These are phyloP conservation scores for Tripterygium wilfordii DNA, from an alignment of 177 flowering plant species.

Conservation along the genomic window DNA sequence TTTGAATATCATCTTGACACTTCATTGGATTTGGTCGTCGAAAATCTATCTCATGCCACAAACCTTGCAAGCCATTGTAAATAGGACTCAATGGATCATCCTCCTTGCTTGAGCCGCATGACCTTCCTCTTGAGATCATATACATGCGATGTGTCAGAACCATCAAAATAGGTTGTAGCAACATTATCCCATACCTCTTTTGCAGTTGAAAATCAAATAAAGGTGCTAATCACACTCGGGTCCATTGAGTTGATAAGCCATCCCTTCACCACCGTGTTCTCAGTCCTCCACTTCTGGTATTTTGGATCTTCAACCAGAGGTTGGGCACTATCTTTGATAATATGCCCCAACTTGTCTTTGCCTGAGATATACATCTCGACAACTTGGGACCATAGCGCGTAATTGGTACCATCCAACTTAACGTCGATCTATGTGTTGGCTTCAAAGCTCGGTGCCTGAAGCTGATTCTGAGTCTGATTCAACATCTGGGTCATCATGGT, in stretches of 20 bases:
- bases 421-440: not conserved
- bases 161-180: not conserved
- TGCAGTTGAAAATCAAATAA: not conserved
- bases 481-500: not conserved
- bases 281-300: not conserved
- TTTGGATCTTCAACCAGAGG: not conserved
- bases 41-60: constrained; percentile 10
- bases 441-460: not conserved
- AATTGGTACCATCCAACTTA: constrained; percentile 1
- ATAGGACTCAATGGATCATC: too few relatives aligned
- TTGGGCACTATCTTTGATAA: not conserved
- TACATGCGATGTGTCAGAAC: not conserved
- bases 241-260: not conserved
- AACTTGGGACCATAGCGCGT: not conserved
- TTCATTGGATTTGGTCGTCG: constrained; percentile 7
- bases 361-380: constrained; percentile 4
- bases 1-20: constrained; percentile 1
- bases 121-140: constrained; percentile 1
- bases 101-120: not conserved
- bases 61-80: constrained; percentile 5
- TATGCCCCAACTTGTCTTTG: constrained; percentile 3
- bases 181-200: not conserved
- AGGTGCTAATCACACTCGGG: not conserved
- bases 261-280: not conserved
- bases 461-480: not conserved